Evolutionary conservation across 345 rosid species (phyloP), one percentile per base, ranked within the genome.

Genomic region (Acer negundo): DNA sequence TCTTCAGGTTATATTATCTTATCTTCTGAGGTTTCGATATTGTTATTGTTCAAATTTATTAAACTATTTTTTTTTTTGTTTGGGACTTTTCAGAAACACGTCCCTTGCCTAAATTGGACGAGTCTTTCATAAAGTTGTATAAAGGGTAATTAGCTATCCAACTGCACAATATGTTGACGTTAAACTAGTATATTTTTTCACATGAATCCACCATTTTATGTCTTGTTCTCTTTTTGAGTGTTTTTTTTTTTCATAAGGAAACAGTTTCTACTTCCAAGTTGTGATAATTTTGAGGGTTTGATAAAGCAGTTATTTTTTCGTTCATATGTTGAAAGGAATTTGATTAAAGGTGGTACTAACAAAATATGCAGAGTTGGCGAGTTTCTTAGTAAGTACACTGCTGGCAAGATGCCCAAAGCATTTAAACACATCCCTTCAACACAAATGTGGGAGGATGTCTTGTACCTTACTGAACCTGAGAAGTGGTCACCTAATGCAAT

Each of bases 401-500:
- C 89, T 2, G 99, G 99, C 76, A 94, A 94, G 83, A 82, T 96
- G 68, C 99, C 97, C 0, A 92, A 94, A 80, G 97, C 97, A 10
- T 92, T 94, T 82, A 90, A 87, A 76, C 91, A 84, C 74, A 89
- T 96, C 44, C 89, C 97, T 53, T 82, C 95, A 11, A 87, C 85
- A 83, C 89, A 86, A 83, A 82, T 83, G 15, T 96, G 98, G 98
- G 97, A 94, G 88, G 97, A 92, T 74, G 86, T 94, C 42, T 78
- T 96, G 72, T 88, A 91, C 85, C 84, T 96, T 69, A 94, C 97
- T 13, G 94, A 96, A 84, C 98, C 99, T 7, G 94, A 90, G 90
- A 90, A 89, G 61, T 96, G 99, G 99, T 90, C 97, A 10, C 95
- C 98, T n/a, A 91, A 87, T 72, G 98, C 97, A 26, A 81, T 94